A percentile compares a stretch with the other conserved stretches of the same genome.
Conservation (phyloP, 169 alveolate genomes). For the Amoebophrya sp. region DNA sequence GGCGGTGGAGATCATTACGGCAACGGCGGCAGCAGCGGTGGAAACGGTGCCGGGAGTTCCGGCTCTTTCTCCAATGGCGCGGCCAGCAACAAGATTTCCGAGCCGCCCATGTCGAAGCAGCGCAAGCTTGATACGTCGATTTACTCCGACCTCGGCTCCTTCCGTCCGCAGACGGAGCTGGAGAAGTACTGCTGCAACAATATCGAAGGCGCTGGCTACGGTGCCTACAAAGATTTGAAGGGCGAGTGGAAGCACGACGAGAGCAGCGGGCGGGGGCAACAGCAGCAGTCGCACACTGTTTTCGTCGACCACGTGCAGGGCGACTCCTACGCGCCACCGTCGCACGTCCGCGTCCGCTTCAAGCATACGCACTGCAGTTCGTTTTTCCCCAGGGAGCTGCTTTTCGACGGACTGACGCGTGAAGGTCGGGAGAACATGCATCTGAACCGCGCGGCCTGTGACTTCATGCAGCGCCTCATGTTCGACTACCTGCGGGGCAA, state of each 20-base stretch:
- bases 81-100: no score
- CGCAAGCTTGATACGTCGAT: no score
- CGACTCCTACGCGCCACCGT: background rate
- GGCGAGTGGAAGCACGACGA: background rate
- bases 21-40: no score
- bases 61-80: no score
- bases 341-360: background rate
- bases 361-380: no score
- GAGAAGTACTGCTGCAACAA: background rate
- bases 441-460: background rate
- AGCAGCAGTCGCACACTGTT: background rate
- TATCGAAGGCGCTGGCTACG: background rate
- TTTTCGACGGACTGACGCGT: no score
- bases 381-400: no score
- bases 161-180: background rate
- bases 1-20: no score
- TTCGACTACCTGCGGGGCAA: background rate
- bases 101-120: no score
- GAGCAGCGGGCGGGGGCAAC: background rate
- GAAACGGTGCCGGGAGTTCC: no score
- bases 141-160: no score
- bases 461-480: background rate
- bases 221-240: background rate
- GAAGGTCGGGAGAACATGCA: no score
- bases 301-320: background rate